Conservation (phyloP, 2,329 filamentous ascomycete genomes). For the Fusarium floridanum region DNA sequence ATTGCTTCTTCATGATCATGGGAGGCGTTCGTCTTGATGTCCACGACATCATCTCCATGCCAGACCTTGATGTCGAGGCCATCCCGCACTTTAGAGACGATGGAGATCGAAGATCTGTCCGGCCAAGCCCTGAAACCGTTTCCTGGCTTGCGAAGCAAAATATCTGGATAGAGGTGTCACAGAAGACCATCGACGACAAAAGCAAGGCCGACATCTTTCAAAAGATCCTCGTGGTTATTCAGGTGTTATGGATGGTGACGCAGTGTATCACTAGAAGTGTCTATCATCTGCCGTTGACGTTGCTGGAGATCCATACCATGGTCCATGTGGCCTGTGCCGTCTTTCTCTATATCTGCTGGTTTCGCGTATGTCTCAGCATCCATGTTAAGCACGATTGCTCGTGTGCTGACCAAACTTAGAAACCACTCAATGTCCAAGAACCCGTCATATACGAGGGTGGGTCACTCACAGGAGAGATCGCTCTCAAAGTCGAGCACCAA, state of each 20-base stretch:
- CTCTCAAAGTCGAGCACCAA: conserved; percentile 14
- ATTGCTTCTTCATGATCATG: conserved; percentile 50
- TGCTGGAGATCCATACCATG: conserved; percentile 52
- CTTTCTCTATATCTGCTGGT: conserved; percentile 39
- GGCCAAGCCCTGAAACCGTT: conserved; percentile 4
- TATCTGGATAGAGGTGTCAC: conserved; percentile 11
- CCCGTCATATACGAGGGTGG: neutral
- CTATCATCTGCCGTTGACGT: conserved; percentile 51
- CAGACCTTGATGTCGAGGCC: conserved; percentile 6
- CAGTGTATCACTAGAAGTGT: conserved; percentile 50
- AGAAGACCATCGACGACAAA: conserved; percentile 49
- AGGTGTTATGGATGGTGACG: conserved; percentile 55
- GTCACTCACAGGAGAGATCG: conserved; percentile 16
- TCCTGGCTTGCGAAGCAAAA: conserved; percentile 21
- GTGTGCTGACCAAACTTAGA: conserved; percentile 1
- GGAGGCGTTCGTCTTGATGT: conserved; percentile 43
- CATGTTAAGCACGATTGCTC: neutral
- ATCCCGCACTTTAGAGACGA: neutral
- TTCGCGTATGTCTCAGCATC: conserved; percentile 4
- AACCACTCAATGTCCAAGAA: conserved; percentile 32
- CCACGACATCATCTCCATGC: conserved; percentile 16
- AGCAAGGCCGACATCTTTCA: conserved; percentile 54
- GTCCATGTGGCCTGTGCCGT: conserved; percentile 38
- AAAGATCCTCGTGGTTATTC: conserved; percentile 53
- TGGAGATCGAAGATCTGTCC: conserved; percentile 6